Conservation (phyloP, 2,329 filamentous ascomycete species). For the Aphanocladium album region DNA sequence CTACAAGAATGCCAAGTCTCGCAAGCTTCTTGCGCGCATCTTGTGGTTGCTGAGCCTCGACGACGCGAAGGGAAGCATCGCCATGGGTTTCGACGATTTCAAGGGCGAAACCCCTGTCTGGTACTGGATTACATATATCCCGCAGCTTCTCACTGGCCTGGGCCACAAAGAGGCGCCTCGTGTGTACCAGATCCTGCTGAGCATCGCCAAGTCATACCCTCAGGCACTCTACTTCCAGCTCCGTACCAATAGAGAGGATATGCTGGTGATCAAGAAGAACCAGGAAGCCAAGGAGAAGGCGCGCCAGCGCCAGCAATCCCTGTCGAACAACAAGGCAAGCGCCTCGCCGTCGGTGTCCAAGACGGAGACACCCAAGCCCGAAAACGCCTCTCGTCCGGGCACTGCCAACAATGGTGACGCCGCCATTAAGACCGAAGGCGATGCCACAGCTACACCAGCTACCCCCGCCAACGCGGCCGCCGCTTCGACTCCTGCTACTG, state of each 20-base stretch:
- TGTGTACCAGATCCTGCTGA: conserved; percentile 78
- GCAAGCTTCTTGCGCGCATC: conserved; percentile 88
- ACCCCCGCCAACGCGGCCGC: conserved; percentile 19
- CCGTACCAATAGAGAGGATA: conserved; percentile 88
- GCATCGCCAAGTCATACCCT: conserved; percentile 92
- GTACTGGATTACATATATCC: conserved; percentile 99
- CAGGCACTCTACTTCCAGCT: conserved; percentile 96
- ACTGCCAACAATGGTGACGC: conserved; percentile 45
- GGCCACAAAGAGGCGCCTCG: conserved; percentile 87
- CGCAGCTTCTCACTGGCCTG: conserved; percentile 86
- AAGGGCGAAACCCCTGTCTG: conserved; percentile 96
- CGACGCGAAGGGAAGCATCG: conserved; percentile 76
- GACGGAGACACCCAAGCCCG: conserved; percentile 41
- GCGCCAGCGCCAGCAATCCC: conserved; percentile 44
- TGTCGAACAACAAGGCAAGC: conserved; percentile 39
- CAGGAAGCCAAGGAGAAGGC: conserved; percentile 70
- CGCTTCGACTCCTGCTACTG: conserved; percentile 21
- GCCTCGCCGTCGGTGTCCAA: conserved; percentile 48
- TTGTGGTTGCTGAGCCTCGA: conserved; percentile 94
- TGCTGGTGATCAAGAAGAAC: conserved; percentile 84
- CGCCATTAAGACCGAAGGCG: conserved; percentile 43
- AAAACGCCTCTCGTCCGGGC: conserved; percentile 41
- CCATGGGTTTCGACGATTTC: conserved; percentile 86
- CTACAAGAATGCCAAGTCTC: conserved; percentile 94
- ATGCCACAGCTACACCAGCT: conserved; percentile 22